These are phyloP conservation scores for Saccharomycopsis hybrid DNA, from an alignment of 1,139 yeast species.

Conservation along the genomic window DNA sequence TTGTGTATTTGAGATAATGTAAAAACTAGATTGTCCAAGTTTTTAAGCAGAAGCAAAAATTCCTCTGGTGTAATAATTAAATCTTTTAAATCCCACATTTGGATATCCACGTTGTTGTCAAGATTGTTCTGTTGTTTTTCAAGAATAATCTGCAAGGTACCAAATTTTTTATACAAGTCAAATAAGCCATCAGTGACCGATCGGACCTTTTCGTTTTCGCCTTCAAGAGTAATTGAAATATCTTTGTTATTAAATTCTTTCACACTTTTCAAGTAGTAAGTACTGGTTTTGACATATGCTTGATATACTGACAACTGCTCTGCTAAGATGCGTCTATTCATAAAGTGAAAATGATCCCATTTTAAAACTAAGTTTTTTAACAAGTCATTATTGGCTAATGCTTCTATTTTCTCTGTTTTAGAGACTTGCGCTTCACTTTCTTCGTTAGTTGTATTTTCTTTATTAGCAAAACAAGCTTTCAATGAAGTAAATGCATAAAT, in stretches of 20 bases:
- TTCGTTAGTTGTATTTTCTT: no score
- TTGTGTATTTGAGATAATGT: background rate
- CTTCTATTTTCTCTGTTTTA: background rate
- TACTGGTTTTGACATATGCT: background rate
- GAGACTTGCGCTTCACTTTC: no score
- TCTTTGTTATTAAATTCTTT: slow-evolving; percentile 1
- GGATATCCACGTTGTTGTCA: background rate
- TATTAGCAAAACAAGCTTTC: no score
- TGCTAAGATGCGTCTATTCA: background rate
- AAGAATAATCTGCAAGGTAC: background rate
- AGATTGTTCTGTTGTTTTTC: background rate
- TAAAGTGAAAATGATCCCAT: background rate
- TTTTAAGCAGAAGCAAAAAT: background rate
- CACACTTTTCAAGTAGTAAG: background rate
- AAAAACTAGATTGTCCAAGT: background rate
- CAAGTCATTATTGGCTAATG: slow-evolving; percentile 2
- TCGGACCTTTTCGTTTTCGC: background rate
- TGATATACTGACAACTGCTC: background rate
- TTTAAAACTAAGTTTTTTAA: background rate
- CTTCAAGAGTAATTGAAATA: background rate
- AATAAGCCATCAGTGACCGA: background rate
- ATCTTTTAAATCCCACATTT: background rate
- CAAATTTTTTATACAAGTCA: slow-evolving; percentile 2
- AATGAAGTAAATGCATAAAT: no score
- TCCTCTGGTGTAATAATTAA: background rate